These are phyloP conservation scores for Ceriops tagal DNA, from an alignment of 345 rosid genomes.

Conservation along the genomic window DNA sequence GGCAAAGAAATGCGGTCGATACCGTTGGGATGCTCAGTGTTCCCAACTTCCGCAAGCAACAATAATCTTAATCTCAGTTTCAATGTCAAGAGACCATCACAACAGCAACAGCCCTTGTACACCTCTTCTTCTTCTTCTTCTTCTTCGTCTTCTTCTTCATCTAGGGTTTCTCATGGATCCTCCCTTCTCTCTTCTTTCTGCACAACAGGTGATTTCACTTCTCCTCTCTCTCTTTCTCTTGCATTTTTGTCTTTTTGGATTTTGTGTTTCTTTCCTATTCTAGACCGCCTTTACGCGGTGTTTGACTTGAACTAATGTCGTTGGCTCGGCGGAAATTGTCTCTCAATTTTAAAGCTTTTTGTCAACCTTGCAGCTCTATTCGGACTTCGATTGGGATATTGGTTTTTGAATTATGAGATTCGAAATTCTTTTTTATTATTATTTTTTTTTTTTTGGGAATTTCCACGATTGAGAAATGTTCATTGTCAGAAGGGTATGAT, in stretches of 20 bases:
- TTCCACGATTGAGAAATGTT: too few species aligned
- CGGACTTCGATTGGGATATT: too few species aligned
- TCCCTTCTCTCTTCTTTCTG: conserved; percentile 15
- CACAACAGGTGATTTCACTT: conserved; percentile 39
- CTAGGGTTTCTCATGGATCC: conserved; percentile 28
- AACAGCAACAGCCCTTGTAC: neutral
- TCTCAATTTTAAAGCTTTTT: too few species aligned
- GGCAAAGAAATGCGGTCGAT: conserved; percentile 57
- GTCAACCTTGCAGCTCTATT: too few species aligned
- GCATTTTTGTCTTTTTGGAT: neutral
- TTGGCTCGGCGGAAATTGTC: too few species aligned
- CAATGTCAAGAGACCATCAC: conserved; percentile 26
- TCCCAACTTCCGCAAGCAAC: conserved; percentile 27
- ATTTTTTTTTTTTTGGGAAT: too few species aligned
- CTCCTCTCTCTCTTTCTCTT: neutral
- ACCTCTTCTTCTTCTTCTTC: conserved; percentile 26
- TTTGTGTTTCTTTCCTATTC: neutral
- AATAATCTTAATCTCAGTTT: conserved; percentile 14
- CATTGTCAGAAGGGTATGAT: too few species aligned
- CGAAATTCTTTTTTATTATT: too few species aligned
- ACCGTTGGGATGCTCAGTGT: conserved; percentile 55
- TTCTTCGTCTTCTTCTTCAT: conserved; percentile 35
- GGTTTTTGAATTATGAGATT: too few species aligned
- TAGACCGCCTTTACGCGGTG: too few species aligned
- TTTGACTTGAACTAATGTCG: too few species aligned